Base-by-base conservation (phyloP, 2,329 filamentous ascomycete species). In the Penicillium sp. region DNA sequence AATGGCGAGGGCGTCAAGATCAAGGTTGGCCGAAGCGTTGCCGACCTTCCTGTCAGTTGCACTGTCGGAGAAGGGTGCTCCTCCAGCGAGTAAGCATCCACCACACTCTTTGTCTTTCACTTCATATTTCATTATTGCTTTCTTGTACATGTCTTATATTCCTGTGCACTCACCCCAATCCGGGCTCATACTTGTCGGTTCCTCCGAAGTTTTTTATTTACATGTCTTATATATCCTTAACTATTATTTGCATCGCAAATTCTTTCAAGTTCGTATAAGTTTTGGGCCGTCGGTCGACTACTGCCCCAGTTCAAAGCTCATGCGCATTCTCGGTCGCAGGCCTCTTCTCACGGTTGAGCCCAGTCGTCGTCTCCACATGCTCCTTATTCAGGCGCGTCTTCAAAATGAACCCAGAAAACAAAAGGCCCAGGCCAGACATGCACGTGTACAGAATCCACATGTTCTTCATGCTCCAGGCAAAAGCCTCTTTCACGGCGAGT, bases 21-120 rank as follows among this genome's bases (percentile, higher is more conserved):
- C 41, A 75, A 75, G 53, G 64, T 85, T 14, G 81, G 82, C 0
- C 72, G 77, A 48, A 79, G 77, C 45, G 78, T 78, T 16, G 72
- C 74, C 45, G 70, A 75, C 50, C 51, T 82, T 56, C 69, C 63
- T 11, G 47, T 77, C 17, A 68, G 67, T 31, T 79, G 76, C 60
- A 68, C 71, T 32, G 70, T 71, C 44, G 63, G 59, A 17, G 50
- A 54, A 14, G 48, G 36, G 4, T 74, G 71, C 39, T 54, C 51
- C 4, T 21, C 20, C 14, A 16, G 14, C 4, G 11, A 44, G 20
- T 53, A 30, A 47, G 6, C 2, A 29, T 14, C 13, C 4, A 9
- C 0, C 2, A 13, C 10, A 15, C 28, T 28, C 11, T 5, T 26
- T 19, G 8, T 7, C 17, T 14, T 10, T 8, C 14, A 21, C 23